Evolutionary conservation across 192 early-diverging fungal species (phyloP), one percentile per base, ranked within the genome.

Genomic region (Coemansia sp.): DNA sequence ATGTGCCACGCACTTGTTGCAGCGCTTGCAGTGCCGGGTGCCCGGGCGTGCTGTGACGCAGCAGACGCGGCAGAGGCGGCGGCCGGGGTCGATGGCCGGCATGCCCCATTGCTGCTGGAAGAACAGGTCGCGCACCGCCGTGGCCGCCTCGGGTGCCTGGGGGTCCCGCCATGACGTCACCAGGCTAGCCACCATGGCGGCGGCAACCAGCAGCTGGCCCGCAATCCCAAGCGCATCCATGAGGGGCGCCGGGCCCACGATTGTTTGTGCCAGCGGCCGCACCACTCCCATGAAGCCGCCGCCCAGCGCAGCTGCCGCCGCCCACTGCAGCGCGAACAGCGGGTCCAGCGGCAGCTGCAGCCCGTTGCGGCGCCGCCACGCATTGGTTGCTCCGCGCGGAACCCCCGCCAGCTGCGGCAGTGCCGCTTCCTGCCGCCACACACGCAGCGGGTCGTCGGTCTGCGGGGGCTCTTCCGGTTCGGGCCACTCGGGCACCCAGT

Each of bases 21-120:
- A 79, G 13, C 76, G 61, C 59, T 79, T 79, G 52, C 76, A 79
- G 50, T 79, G 76, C 16, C 76, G 61, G 6, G 76, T 79, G 14
- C 23, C 23, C 4, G 55, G 53, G 1, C 35, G 14, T 0, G 55
- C 42, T 5, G 41, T 23, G 1, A 64, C 58, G 13, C 58, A 52
- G 50, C 76, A 79, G 5, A 79, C 69, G 21, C 65, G 61, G 48
- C 76, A 79, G 10, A 50, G n/a, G 21, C 55, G 43, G 8, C 69
- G 59, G 6, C 11, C 15, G 0, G 62, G 59, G 50, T 79, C 59
- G 26, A 72, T 62, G 7, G 40, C 77, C 3, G 66, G 70, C n/a
- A 66, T 45, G 16, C 77, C 77, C 2, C 55, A 54, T 57, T 55
- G 40, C 55, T 65, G 61, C 48, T 58, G 50, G 43, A 64, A 79